Base-by-base conservation (phyloP, 2,329 filamentous ascomycete species). In the Ramularia collo-cygni region DNA sequence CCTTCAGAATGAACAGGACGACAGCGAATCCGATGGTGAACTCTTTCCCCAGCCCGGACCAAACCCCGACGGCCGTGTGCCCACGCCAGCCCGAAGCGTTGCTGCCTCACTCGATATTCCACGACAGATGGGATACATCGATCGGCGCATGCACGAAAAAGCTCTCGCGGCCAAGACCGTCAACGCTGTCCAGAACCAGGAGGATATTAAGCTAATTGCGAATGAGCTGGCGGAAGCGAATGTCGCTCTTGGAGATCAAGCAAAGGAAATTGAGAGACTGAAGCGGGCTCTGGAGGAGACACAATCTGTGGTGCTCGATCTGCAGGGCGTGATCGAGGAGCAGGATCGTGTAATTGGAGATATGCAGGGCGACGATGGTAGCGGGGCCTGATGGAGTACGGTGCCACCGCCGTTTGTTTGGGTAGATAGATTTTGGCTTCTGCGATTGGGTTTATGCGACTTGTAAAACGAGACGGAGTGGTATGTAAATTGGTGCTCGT, bases 61-160 rank as follows among this genome's bases (percentile, higher is more conserved):
- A 19, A 14, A 13, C 16, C 9, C n/a, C n/a, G n/a, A n/a, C n/a
- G n/a, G 12, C 31, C 9, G 31, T 12, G 19, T 33, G 14, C 19
- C 31, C 15, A 19, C 14, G 17, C 31, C 17, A n/a, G 10, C 17
- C 3, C n/a, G 14, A 19, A 33, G 8, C 12, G 31, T 19, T 6
- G 19, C 16, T n/a, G n/a, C 12, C 8, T 9, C 19, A 6, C 31
- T 35, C 26, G 44, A 47, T n/a, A 39, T 51, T 5, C 48, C 48
- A 9, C 38, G 43, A 8, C 37, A 48, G 2, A 41, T 51, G 43
- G 39, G 43, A n/a, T 48, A 44, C 39, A 47, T 48, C 35, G 46
- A 51, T 26, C 48, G 48, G n/a, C 39, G 36, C 9, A 41, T 32
- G 17, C 30, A 44, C 28, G 41, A 47, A 33, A 41, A 51, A 15